These are phyloP conservation scores for Daldinia sp. DNA, from an alignment of 2,329 filamentous ascomycete genomes.

Conservation along the genomic window DNA sequence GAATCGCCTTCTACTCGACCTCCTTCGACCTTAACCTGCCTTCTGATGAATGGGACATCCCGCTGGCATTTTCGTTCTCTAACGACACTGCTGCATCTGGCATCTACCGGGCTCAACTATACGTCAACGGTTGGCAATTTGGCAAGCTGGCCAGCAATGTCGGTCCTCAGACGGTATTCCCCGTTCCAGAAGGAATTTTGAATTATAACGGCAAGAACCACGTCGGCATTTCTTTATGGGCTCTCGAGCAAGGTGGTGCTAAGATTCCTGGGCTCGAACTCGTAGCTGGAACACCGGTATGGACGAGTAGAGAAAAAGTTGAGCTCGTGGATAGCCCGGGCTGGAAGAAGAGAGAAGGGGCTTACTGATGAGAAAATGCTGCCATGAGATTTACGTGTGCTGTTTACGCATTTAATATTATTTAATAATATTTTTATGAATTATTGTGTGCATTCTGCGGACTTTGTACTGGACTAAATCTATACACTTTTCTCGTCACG, in stretches of 20 bases:
- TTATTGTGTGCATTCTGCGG: background rate
- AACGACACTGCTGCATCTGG: conserved; percentile 52
- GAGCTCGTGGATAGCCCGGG: conserved; percentile 34
- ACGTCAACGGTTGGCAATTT: conserved; percentile 82
- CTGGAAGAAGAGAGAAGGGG: conserved; percentile 33
- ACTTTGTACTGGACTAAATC: background rate
- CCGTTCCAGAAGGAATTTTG: conserved; percentile 79
- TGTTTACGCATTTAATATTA: background rate
- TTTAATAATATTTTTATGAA: background rate
- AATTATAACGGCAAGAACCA: conserved; percentile 79
- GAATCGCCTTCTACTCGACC: conserved; percentile 70
- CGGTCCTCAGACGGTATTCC: conserved; percentile 78
- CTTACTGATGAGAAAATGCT: conserved; percentile 30
- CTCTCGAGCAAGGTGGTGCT: conserved; percentile 67
- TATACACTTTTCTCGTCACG: background rate
- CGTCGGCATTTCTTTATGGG: conserved; percentile 77
- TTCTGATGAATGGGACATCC: conserved; percentile 66
- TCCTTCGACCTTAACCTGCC: conserved; percentile 68
- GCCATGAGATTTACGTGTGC: background rate
- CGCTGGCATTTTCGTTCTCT: conserved; percentile 70
- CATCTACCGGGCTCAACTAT: conserved; percentile 72
- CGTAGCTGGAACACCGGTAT: conserved; percentile 58
- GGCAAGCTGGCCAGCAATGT: conserved; percentile 72
- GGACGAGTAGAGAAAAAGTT: conserved; percentile 42
- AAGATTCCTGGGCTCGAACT: conserved; percentile 59